These are phyloP conservation scores for Cordyceps farinosa DNA, from an alignment of 2,329 filamentous ascomycete genomes.

Conservation along the genomic window DNA sequence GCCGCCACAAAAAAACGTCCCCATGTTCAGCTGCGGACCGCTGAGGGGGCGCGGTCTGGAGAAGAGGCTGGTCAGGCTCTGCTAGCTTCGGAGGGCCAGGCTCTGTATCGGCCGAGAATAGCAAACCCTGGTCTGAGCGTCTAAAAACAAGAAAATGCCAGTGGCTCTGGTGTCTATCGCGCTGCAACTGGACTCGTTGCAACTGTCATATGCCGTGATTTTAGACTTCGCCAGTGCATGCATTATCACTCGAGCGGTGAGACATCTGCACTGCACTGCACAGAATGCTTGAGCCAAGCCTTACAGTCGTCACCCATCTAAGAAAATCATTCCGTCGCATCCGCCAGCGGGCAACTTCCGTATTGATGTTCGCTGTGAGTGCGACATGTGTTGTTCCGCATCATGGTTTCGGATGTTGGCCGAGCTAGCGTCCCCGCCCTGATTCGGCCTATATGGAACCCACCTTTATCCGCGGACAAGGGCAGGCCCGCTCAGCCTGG, in stretches of 20 bases:
- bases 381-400: neutral
- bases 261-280: neutral
- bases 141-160: neutral
- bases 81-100: neutral
- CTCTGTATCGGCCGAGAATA: neutral
- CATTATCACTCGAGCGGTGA: neutral
- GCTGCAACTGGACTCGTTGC: neutral
- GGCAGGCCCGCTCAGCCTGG: neutral
- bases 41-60: neutral
- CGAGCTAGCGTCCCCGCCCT: constrained; percentile 14
- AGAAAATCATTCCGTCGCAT: neutral
- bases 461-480: constrained; percentile 8
- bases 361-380: neutral
- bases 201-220: neutral
- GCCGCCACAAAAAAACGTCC: neutral
- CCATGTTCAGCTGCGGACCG: neutral
- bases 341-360: constrained; percentile 15
- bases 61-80: neutral
- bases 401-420: constrained; percentile 17
- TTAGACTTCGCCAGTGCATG: neutral
- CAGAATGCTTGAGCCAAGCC: neutral
- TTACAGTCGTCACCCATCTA: neutral
- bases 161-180: neutral
- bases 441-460: neutral
- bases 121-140: neutral